Evolutionary conservation across 345 rosid genomes (phyloP), one percentile per base, ranked within the genome.

Genomic region (Aurinia saxatilis): DNA sequence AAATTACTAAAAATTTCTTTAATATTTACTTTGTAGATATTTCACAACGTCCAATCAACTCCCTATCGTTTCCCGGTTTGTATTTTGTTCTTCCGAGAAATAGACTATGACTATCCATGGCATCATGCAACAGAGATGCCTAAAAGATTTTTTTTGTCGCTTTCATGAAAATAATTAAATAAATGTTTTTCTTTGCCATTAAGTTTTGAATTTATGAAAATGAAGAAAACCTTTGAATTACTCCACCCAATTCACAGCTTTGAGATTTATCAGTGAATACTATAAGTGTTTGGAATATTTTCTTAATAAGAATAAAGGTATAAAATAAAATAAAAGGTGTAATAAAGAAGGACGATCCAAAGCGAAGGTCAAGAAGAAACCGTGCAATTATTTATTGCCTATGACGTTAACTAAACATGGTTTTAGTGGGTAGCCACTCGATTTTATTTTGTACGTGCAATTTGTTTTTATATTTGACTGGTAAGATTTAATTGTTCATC

Each of bases 371-470:
- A 81, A 83, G n/a, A 74, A 75, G 59, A 40, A 57, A 79, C 81
- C 81, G 79, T 75, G 82, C 78, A 70, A 74, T 79, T 33, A 67
- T 77, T 77, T 75, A 79, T 51, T 52, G 25, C 29, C 60, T 30
- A 59, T 84, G 86, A 84, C 95, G 88, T 79, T 75, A 65, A 52
- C 37, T 36, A 79, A 84, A 77, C 85, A 81, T 83, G 90, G 90
- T 84, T 79, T 77, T 80, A 71, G 62, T 66, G 74, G 37, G 29
- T 34, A 23, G 47, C 70, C 55, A 64, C 56, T 36, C 18, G 48
- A 35, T 57, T 64, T 35, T 52, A 10, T 45, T 53, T 36, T 29
- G 50, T 68, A 52, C 33, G 54, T 45, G 55, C 50, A 50, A 38
- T 10, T 18, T 21, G 15, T 14, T 15, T 5, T 37, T 19, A 16